Evolutionary conservation across 73 alveolate genomes (phyloP), one percentile per base, ranked within the genome.

Genomic region (Blepharisma japonicum): DNA sequence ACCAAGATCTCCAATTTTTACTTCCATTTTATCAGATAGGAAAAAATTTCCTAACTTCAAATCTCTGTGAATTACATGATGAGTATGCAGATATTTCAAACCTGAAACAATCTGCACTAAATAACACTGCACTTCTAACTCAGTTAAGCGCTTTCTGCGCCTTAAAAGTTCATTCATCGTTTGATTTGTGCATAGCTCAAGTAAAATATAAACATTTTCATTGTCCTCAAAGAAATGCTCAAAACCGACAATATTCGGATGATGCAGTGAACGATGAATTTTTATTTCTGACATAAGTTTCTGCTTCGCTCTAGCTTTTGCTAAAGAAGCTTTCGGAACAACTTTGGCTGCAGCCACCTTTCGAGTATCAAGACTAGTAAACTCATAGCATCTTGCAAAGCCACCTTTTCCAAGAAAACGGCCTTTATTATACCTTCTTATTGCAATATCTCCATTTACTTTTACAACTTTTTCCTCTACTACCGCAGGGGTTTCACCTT

Each of bases 1-100:
- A 32, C 99, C 99, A 84, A 96, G 94, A 88, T 96, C 99, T 71
- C 99, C 99, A n/a, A 96, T 85, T 84, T 96, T 96, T 39, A 96
- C 68, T 86, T 96, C 97, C 99, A 96, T 96, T 91, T 94, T 96
- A 55, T 91, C 99, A 48, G 93, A 88, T 7, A 96, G 80, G 88
- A 96, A 96, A 47, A 96, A 89, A 83, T 96, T 96, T 25, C 99
- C 99, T 67, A 96, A 90, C 82, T 96, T 96, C 50, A 96, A 82
- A 87, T 96, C 99, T 85, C 99, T 88, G 77, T 94, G 99, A 42
- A 96, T 94, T 68, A 96, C 90, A 79, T 95, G 84, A 78, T 96
- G 97, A 71, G 85, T 83, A 84, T 96, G 99, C 55, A 96, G 92
- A 81, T 94, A 96, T 86, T 92, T 91, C 27, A 96, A 86, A 45